These are phyloP conservation scores for Plectosphaerella sp. DNA, from an alignment of 2,329 filamentous ascomycete species.

Conservation along the genomic window DNA sequence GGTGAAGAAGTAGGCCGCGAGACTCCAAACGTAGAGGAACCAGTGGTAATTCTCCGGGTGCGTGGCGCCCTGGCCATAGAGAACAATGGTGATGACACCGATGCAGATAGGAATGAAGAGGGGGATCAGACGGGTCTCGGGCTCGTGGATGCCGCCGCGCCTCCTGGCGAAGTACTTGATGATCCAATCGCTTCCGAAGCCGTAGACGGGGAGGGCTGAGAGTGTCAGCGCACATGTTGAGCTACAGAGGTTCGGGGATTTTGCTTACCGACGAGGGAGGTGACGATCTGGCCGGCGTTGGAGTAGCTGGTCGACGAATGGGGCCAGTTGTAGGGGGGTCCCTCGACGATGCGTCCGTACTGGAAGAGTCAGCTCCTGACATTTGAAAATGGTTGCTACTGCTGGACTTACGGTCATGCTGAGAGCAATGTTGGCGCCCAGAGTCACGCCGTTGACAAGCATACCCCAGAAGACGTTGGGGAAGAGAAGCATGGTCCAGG, in stretches of 20 bases:
- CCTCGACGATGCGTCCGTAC: constrained; percentile 28
- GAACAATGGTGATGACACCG: constrained; percentile 28
- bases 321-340: constrained; percentile 31
- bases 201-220: constrained; percentile 29
- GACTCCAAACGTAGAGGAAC: constrained; percentile 23
- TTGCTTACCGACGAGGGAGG: constrained; percentile 18
- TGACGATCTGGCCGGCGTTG: constrained; percentile 33
- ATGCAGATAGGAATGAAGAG: constrained; percentile 29
- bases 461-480: constrained; percentile 37
- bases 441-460: constrained; percentile 21
- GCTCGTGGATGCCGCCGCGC: constrained; percentile 33
- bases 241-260: neutral
- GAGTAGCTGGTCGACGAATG: constrained; percentile 27
- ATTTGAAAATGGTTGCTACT: neutral
- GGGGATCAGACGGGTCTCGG: constrained; percentile 30
- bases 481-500: constrained; percentile 18
- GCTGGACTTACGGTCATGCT: constrained; percentile 22
- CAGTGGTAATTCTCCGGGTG: constrained; percentile 28
- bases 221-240: neutral
- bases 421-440: constrained; percentile 35
- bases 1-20: constrained; percentile 25
- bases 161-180: constrained; percentile 27
- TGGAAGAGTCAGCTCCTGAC: neutral
- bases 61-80: constrained; percentile 30
- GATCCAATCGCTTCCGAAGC: constrained; percentile 30